phyloP scores from a whole-genome alignment of 164 flowering plant species.

The Vitis rotundifolia region DNA sequence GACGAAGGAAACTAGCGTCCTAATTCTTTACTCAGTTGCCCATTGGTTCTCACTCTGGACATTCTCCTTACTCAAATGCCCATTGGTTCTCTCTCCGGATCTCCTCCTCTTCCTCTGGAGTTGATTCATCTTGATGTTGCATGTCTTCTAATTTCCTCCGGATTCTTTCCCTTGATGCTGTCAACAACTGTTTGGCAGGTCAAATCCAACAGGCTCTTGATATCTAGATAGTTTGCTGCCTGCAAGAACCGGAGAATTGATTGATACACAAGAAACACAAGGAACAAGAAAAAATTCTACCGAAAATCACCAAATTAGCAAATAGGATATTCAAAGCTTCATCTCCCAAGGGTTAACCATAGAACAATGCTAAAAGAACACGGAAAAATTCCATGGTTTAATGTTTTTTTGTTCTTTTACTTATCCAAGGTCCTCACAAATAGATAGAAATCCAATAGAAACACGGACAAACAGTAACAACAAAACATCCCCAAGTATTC shows the following conservation, averaged over 20 bases:
- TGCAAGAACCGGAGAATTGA: not conserved
- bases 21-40: not conserved
- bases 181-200: not conserved
- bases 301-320: not conserved
- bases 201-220: constrained; percentile 4
- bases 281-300: not conserved
- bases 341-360: not conserved
- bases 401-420: too few species aligned
- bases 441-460: too few species aligned
- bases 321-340: not conserved
- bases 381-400: too few species aligned
- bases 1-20: not conserved
- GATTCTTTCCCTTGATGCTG: not conserved
- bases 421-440: too few species aligned
- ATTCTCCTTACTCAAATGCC: not conserved
- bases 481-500: too few species aligned
- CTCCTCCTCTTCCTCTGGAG: not conserved
- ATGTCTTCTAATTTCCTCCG: not conserved
- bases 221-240: not conserved
- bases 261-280: not conserved
- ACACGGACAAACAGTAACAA: too few species aligned
- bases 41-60: not conserved
- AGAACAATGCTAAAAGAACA: too few species aligned
- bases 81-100: not conserved
- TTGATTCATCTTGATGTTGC: not conserved